phyloP scores from a whole-genome alignment of 768 basidiomycete species.

The Termitomyces sp. region DNA sequence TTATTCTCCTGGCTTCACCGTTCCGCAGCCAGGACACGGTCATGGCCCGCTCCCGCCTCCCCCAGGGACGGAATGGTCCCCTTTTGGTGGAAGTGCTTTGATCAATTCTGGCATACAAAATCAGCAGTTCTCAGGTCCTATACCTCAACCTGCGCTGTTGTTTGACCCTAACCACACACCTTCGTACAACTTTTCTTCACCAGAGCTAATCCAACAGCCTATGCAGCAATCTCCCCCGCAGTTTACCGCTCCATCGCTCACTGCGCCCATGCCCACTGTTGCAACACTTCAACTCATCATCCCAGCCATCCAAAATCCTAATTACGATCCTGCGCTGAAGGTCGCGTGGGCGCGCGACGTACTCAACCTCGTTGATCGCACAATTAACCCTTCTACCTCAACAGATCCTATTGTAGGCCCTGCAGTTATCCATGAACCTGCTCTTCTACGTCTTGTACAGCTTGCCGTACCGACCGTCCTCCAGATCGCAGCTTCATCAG shows the following conservation, averaged over 20 bases:
- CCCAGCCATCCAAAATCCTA: slow-evolving; percentile 45
- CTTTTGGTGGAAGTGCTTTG: slow-evolving; percentile 16
- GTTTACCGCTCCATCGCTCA: slow-evolving; percentile 41
- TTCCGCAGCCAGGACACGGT: slow-evolving; percentile 15
- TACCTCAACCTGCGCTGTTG: slow-evolving; percentile 16
- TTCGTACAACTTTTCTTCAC: slow-evolving; percentile 41
- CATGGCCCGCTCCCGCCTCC: slow-evolving; percentile 21
- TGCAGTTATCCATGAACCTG: slow-evolving; percentile 49
- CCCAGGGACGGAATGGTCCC: slow-evolving; percentile 17
- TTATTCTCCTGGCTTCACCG: slow-evolving; percentile 21
- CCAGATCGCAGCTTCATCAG: slow-evolving; percentile 36
- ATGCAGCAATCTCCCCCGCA: slow-evolving; percentile 34
- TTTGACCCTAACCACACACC: slow-evolving; percentile 20
- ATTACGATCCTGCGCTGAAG: slow-evolving; percentile 53
- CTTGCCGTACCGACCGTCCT: slow-evolving; percentile 64
- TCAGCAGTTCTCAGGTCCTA: slow-evolving; percentile 11
- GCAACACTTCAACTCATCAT: slow-evolving; percentile 49
- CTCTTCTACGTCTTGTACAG: slow-evolving; percentile 53
- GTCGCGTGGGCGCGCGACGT: slow-evolving; percentile 83
- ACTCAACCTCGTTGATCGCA: slow-evolving; percentile 65
- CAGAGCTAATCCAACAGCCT: slow-evolving; percentile 41
- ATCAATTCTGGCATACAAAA: not conserved
- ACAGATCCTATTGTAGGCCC: slow-evolving; percentile 48
- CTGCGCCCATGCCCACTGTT: slow-evolving; percentile 64
- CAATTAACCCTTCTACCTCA: slow-evolving; percentile 25